Evolutionary conservation across 768 basidiomycete species (phyloP), one percentile per base, ranked within the genome.

Genomic region (Pleurotus sapidus): DNA sequence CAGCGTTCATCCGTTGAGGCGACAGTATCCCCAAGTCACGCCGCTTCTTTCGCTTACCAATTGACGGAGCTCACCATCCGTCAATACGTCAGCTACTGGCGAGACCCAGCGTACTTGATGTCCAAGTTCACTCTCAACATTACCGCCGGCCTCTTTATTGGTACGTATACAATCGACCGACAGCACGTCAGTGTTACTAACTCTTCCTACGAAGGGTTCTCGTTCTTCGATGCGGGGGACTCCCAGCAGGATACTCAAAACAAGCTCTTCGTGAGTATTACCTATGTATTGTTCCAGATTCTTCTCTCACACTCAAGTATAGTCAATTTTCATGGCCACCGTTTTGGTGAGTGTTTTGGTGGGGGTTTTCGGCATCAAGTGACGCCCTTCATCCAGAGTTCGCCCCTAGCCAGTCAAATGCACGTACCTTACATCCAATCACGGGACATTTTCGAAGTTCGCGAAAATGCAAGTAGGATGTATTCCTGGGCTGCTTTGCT

Each of bases 381-480:
- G 30, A 11, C 30, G 30, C 9, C 30, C 30, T 34, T 34, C 38
- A 14, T 20, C 40, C 50, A 9, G 17, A 73, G 74, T 62, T 80
- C 81, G 0, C 80, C 84, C 0, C 71, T 87, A 18, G 76, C 83
- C 8, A 83, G 86, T 62, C 86, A 89, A 63, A 75, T 88, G 0
- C 86, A 86, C 65, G 79, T 83, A 15, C 75, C 80, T 38, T 88
- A 82, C 72, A 74, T 88, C 58, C 69, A 73, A 30, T 77, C 82
- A 53, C 83, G 88, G n/a, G 71, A 66, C 1, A 72, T 89, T 25
- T 88, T 87, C 61, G 84, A 87, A 63, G 80, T 86, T 38, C 80
- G 87, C n/a, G 87, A 89, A 66, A 78, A 83, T 2, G 77, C 86
- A 0, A 84, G 83, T 56, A 72, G 80, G 40, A 87, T 84, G 72